A percentile compares a stretch with the other conserved stretches of the same genome.
Conservation (phyloP, 805 yeast genomes). For the Spencermartinsiella europaea region DNA sequence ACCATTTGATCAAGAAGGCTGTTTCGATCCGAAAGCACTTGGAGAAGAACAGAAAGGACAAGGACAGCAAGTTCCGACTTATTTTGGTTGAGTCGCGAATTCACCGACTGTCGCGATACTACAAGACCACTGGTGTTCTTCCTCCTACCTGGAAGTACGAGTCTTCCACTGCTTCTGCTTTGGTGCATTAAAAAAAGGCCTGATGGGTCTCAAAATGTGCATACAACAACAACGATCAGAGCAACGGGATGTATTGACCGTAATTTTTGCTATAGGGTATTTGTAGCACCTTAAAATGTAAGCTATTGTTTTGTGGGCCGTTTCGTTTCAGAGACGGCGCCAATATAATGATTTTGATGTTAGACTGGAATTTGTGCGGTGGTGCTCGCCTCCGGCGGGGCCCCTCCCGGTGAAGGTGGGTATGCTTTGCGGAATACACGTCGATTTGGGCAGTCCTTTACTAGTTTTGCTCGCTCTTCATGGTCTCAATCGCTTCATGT, state of each 20-base stretch:
- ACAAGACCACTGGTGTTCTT: constrained; percentile 98
- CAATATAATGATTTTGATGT: too few species aligned
- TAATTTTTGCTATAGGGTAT: constrained; percentile 14
- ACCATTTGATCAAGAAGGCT: constrained; percentile 99
- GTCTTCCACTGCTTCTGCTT: constrained; percentile 99
- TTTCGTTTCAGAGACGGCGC: too few species aligned
- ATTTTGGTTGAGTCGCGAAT: constrained; percentile 99
- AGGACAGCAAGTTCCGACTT: constrained; percentile 99
- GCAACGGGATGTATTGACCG: constrained; percentile 12
- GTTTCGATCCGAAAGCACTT: constrained; percentile 99
- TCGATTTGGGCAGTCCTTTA: too few species aligned
- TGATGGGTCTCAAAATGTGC: background rate
- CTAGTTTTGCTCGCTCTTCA: too few species aligned
- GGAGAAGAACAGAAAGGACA: constrained; percentile 99
- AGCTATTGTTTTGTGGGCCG: too few species aligned
- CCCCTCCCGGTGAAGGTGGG: too few species aligned
- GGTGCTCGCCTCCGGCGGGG: too few species aligned
- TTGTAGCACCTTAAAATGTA: background rate
- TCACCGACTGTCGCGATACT: constrained; percentile 99
- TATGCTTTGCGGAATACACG: too few species aligned
- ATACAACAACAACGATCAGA: constrained; percentile 7
- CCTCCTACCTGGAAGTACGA: constrained; percentile 99
- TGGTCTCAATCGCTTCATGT: too few species aligned
- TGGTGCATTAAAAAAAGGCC: constrained; percentile 79
- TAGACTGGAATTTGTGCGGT: too few species aligned